phyloP scores from a whole-genome alignment of 768 basidiomycete species.

The Panaeolus cyanescens region DNA sequence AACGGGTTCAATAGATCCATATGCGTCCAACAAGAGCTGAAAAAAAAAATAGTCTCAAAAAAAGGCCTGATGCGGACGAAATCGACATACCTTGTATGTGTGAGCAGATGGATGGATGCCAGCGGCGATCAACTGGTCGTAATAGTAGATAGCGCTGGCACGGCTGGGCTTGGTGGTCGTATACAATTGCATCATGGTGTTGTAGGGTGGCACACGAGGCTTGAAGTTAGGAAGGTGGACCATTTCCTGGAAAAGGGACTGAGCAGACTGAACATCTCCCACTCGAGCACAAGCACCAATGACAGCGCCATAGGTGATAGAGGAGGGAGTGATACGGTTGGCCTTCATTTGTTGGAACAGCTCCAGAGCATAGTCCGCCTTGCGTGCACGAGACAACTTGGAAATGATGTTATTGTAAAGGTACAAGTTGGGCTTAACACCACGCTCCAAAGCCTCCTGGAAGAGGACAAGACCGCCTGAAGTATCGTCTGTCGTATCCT shows the following conservation, averaged over 20 bases:
- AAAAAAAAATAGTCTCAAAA: slow-evolving; percentile 7
- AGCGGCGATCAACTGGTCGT: slow-evolving; percentile 60
- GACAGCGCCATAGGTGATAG: slow-evolving; percentile 93
- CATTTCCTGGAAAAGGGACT: slow-evolving; percentile 89
- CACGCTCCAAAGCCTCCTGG: slow-evolving; percentile 69
- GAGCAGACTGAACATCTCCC: slow-evolving; percentile 83
- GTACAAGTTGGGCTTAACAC: slow-evolving; percentile 79
- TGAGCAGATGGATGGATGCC: slow-evolving; percentile 79
- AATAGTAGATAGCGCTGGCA: slow-evolving; percentile 73
- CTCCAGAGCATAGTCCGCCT: slow-evolving; percentile 86
- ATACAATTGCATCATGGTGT: slow-evolving; percentile 98
- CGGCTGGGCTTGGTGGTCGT: slow-evolving; percentile 89
- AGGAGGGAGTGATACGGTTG: slow-evolving; percentile 60
- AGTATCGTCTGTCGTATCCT: slow-evolving; percentile 96
- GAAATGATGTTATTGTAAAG: slow-evolving; percentile 98
- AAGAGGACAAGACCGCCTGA: slow-evolving; percentile 84
- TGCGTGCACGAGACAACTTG: slow-evolving; percentile 91
- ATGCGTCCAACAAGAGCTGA: slow-evolving; percentile 86
- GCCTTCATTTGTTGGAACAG: slow-evolving; percentile 89
- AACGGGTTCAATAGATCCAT: slow-evolving; percentile 83
- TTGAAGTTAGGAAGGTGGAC: slow-evolving; percentile 66
- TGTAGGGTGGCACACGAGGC: slow-evolving; percentile 92
- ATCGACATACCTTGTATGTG: slow-evolving; percentile 81
- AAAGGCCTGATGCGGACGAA: slow-evolving; percentile 2
- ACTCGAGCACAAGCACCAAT: slow-evolving; percentile 94